These are phyloP conservation scores for Tephrocybe rancida DNA, from an alignment of 768 basidiomycete genomes.

Conservation along the genomic window DNA sequence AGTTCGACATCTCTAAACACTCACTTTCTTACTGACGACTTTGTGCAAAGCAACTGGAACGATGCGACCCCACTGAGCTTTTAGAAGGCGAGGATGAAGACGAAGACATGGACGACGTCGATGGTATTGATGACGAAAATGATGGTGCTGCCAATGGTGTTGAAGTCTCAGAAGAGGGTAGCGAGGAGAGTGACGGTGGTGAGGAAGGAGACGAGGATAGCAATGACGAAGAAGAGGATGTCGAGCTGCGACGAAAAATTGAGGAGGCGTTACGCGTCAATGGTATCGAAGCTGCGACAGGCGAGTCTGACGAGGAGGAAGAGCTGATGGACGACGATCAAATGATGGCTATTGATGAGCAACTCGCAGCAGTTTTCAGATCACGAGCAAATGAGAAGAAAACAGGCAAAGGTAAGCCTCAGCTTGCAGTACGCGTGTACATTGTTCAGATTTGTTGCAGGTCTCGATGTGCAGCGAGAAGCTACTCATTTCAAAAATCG, in stretches of 20 bases:
- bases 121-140: slow-evolving; percentile 38
- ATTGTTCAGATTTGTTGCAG: slow-evolving; percentile 30
- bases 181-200: slow-evolving; percentile 34
- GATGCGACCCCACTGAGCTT: slow-evolving; percentile 60
- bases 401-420: slow-evolving; percentile 58
- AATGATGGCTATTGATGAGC: slow-evolving; percentile 96
- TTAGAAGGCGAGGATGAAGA: slow-evolving; percentile 49
- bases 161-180: slow-evolving; percentile 34
- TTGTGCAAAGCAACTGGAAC: slow-evolving; percentile 78
- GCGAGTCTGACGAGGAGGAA: slow-evolving; percentile 64
- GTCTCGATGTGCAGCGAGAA: slow-evolving; percentile 75
- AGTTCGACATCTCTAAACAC: slow-evolving; percentile 31
- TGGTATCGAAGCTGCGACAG: slow-evolving; percentile 57
- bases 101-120: slow-evolving; percentile 41
- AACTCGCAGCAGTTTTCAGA: slow-evolving; percentile 86
- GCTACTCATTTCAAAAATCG: slow-evolving; percentile 97
- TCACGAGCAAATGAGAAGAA: slow-evolving; percentile 63
- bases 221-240: slow-evolving; percentile 54
- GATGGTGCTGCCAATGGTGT: slow-evolving; percentile 27
- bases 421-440: background rate
- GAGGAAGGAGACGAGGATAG: slow-evolving; percentile 34
- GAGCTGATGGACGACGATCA: slow-evolving; percentile 94
- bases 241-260: slow-evolving; percentile 69
- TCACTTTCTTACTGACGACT: background rate
- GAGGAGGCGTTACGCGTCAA: slow-evolving; percentile 63